phyloP scores from a whole-genome alignment of 2,329 filamentous ascomycete species.

The Aspergillus tanneri region DNA sequence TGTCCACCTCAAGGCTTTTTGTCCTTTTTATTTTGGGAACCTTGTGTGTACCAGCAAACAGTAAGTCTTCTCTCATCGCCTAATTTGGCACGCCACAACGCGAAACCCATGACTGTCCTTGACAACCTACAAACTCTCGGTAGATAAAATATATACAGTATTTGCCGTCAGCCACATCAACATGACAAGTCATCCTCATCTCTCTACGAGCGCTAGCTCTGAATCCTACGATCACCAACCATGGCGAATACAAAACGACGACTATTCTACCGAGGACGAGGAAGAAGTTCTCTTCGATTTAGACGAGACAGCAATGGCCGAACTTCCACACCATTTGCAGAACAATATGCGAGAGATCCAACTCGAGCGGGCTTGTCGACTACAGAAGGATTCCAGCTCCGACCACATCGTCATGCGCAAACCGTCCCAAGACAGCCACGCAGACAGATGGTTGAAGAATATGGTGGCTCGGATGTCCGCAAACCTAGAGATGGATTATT shows the following conservation, averaged over 20 bases:
- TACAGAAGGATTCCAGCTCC: conserved; percentile 5
- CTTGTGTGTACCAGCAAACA: no score
- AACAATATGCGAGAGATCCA: conserved; percentile 30
- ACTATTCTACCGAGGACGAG: conserved; percentile 21
- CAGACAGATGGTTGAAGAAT: conserved; percentile 19
- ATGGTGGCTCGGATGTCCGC: conserved; percentile 12
- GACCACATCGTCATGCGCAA: no score
- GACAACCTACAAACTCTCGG: no score
- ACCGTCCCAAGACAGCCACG: not conserved
- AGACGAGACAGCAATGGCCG: conserved; percentile 26
- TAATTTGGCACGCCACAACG: no score
- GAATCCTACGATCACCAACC: not conserved
- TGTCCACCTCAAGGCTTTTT: no score
- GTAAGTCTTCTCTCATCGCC: no score
- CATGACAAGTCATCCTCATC: not conserved
- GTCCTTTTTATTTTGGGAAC: no score
- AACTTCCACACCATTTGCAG: conserved; percentile 28
- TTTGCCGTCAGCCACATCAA: no score
- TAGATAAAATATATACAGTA: not conserved
- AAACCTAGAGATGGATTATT: conserved; percentile 4
- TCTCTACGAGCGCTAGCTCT: not conserved
- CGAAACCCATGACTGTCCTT: no score
- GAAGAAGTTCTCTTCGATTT: conserved; percentile 30
- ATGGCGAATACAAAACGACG: conserved; percentile 1
- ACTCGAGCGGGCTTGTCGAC: conserved; percentile 21